These are phyloP conservation scores for Colletotrichum australisinense DNA, from an alignment of 2,329 filamentous ascomycete species.

Conservation along the genomic window DNA sequence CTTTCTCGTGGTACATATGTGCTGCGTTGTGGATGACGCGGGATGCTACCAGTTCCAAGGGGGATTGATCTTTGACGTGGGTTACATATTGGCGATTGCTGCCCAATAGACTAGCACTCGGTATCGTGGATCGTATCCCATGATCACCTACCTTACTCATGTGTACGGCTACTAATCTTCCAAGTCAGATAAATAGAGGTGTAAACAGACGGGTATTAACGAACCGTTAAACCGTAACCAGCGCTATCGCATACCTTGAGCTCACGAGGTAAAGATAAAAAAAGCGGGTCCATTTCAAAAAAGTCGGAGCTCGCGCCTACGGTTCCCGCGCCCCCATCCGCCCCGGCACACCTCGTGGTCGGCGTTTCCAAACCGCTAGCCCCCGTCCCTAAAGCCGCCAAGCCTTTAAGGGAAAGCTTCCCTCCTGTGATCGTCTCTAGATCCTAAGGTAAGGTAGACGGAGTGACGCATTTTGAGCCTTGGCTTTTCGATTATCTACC, in stretches of 20 bases:
- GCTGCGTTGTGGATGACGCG: background rate
- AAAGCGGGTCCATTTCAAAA: background rate
- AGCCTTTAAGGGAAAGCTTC: background rate
- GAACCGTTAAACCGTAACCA: background rate
- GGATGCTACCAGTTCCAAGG: no score
- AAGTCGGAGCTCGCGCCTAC: constrained; percentile 31
- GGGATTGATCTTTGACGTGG: no score
- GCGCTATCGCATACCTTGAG: background rate
- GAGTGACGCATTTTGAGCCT: background rate
- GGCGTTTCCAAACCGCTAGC: background rate
- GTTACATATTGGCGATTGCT: background rate
- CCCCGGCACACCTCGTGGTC: constrained; percentile 4
- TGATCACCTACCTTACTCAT: background rate
- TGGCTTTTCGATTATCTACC: background rate
- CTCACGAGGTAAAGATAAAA: background rate
- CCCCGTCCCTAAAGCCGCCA: background rate
- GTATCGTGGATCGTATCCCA: background rate
- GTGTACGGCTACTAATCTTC: background rate
- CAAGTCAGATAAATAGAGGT: background rate
- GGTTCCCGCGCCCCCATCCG: background rate
- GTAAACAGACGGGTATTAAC: background rate
- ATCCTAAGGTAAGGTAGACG: background rate
- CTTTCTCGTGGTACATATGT: no score
- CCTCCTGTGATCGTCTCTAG: background rate
- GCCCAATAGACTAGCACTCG: background rate